Conservation (phyloP, 23 red algal species). For the Chondrus crispus region DNA sequence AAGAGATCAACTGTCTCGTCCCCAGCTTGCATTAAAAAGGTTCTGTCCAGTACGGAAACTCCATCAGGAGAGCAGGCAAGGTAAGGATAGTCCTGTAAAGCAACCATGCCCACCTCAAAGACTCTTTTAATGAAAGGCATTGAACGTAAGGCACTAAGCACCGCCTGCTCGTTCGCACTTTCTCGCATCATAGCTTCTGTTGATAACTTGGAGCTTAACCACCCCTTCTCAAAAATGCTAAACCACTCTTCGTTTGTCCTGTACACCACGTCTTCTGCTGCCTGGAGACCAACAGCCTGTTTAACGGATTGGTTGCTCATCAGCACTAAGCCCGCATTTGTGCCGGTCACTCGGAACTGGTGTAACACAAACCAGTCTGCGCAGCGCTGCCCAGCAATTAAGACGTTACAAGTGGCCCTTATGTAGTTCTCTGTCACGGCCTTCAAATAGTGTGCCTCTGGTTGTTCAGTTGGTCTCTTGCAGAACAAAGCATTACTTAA, state of each 20-base stretch:
- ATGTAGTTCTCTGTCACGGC: background rate
- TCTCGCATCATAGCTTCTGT: slow-evolving; percentile 6
- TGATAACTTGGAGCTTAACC: background rate
- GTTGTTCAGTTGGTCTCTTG: too few species aligned
- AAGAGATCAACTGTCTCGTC: background rate
- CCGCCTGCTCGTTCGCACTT: background rate
- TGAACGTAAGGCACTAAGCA: background rate
- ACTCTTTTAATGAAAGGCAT: background rate
- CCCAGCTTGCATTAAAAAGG: too few species aligned
- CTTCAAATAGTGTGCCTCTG: too few species aligned
- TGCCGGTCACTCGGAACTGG: slow-evolving; percentile 21
- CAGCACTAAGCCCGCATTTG: background rate
- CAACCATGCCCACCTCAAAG: background rate
- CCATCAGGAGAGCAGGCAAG: background rate
- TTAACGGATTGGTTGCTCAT: background rate
- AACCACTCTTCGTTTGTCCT: too few species aligned
- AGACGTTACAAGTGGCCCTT: background rate
- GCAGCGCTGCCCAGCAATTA: background rate
- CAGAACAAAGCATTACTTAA: too few species aligned
- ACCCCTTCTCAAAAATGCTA: too few species aligned
- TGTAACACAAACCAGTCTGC: slow-evolving; percentile 11
- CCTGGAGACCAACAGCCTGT: too few species aligned
- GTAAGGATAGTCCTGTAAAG: background rate
- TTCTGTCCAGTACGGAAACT: background rate
- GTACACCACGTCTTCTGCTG: too few species aligned